A percentile compares a stretch with the other conserved stretches of the same genome.
phyloP scores from a whole-genome alignment of 768 basidiomycete species.

The Erythrobasidium yunnanense region DNA sequence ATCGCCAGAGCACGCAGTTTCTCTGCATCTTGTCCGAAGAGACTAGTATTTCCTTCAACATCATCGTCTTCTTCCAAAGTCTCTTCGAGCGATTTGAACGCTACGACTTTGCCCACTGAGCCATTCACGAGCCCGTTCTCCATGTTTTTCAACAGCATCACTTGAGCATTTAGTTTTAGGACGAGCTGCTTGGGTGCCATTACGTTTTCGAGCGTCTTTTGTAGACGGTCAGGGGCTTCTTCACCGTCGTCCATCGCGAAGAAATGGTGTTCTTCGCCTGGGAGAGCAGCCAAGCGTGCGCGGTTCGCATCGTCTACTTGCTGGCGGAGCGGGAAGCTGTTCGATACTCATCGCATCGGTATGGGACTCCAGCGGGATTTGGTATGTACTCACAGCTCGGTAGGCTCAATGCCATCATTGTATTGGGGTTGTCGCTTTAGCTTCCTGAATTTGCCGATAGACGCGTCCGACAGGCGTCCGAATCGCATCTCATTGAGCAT shows the following conservation, averaged over 20 bases:
- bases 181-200: constrained; percentile 68
- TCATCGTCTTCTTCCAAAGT: constrained; percentile 18
- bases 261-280: constrained; percentile 51
- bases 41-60: too few species aligned
- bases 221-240: constrained; percentile 46
- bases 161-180: constrained; percentile 72
- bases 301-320: constrained; percentile 81
- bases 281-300: constrained; percentile 54
- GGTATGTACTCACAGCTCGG: constrained; percentile 60
- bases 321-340: constrained; percentile 77
- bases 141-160: constrained; percentile 88
- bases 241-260: constrained; percentile 52
- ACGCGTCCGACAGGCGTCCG: constrained; percentile 56
- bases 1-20: too few species aligned
- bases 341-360: neutral
- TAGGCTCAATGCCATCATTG: constrained; percentile 49
- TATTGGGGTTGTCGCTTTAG: constrained; percentile 64
- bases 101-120: constrained; percentile 71
- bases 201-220: constrained; percentile 75
- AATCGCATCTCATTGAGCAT: constrained; percentile 99
- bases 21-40: too few species aligned
- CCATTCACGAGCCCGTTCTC: constrained; percentile 88
- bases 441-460: constrained; percentile 58
- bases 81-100: constrained; percentile 42
- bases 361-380: too few species aligned